Evolutionary conservation across 345 rosid species (phyloP).

Genomic region (Ailanthus altissimus): DNA sequence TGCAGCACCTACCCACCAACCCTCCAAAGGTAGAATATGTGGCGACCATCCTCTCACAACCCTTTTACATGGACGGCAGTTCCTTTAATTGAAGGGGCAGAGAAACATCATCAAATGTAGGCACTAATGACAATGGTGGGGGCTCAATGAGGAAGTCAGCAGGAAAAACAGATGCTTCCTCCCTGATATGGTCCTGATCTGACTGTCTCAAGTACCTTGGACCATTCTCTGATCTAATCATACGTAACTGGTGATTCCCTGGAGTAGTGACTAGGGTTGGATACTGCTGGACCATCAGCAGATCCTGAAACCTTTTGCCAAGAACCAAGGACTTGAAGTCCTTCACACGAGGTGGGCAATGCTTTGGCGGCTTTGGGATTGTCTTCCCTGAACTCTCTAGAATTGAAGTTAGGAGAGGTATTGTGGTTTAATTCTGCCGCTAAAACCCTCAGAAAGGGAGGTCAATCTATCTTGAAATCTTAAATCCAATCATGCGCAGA

Average conservation of each 20-base stretch:
- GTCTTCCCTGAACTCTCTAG: slow-evolving; percentile 50
- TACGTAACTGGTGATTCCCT: slow-evolving; percentile 53
- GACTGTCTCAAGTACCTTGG: slow-evolving; percentile 51
- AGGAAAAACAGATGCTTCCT: slow-evolving; percentile 40
- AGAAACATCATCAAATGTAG: slow-evolving; percentile 8
- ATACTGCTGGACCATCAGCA: slow-evolving; percentile 54
- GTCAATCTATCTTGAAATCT: slow-evolving; percentile 50
- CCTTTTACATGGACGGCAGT: slow-evolving; percentile 34
- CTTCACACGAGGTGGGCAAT: slow-evolving; percentile 56
- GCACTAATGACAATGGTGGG: slow-evolving; percentile 25
- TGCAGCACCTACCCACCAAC: neutral
- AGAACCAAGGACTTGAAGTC: slow-evolving; percentile 50
- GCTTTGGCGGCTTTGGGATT: slow-evolving; percentile 49
- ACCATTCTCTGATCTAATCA: slow-evolving; percentile 39
- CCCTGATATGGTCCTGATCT: slow-evolving; percentile 51
- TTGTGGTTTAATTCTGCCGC: slow-evolving; percentile 56
- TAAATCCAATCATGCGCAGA: slow-evolving; percentile 51
- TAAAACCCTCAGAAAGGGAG: slow-evolving; percentile 47
- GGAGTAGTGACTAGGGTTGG: slow-evolving; percentile 53
- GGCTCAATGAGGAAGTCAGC: slow-evolving; percentile 33
- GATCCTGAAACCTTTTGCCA: slow-evolving; percentile 61
- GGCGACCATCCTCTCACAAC: slow-evolving; percentile 32
- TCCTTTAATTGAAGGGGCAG: slow-evolving; percentile 20
- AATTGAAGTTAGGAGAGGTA: slow-evolving; percentile 53
- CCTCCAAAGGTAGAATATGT: neutral